Base-by-base conservation (phyloP, 805 yeast genomes). In the Brettanomyces sp. region DNA sequence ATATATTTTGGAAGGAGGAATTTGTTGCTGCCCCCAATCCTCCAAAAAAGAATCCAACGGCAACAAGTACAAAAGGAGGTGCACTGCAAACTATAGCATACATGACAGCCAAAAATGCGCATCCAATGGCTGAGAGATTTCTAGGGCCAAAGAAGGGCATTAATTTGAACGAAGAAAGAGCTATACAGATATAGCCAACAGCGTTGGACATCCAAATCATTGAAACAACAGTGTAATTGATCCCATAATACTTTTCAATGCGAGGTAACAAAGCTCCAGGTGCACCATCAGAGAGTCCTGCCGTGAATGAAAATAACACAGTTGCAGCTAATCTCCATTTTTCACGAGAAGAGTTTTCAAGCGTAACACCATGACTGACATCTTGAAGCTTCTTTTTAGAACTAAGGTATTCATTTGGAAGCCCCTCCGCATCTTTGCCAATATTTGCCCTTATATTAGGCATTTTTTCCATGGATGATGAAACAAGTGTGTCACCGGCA, bases 221-320 rank as follows among this genome's bases (percentile, higher is more conserved):
- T 2, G 84, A 77, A 2, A 77, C 81, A n/a, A 74, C 53, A 3
- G 80, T 67, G 53, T 79, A 79, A 18, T 63, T 63, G 45, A 79
- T 66, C 34, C 55, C 45, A 54, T 77, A 79, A 54, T 70, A 66
- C 4, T 46, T 56, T 51, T 79, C 83, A 36, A 79, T 73, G 39
- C 64, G 61, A 5, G 81, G 82, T 44, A 79, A 59, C n/a, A 79
- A 58, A 0, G 82, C 80, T 48, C 84, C 85, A 1, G 80, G 74
- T 12, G 79, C 76, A 47, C 79, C 79, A 54, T 79, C 85, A 25
- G 70, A 56, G 51, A 74, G 57, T 1, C 82, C 82, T 9, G 57
- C 51, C 2, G 66, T 51, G 38, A 72, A 58, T 8, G 61, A 57
- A 74, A 77, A 76, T 4, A 58, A 4, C 32, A 72, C 60, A 11